Conservation (phyloP, 1,284 basidiomycete genomes). For the Ustilago xerochloae region DNA sequence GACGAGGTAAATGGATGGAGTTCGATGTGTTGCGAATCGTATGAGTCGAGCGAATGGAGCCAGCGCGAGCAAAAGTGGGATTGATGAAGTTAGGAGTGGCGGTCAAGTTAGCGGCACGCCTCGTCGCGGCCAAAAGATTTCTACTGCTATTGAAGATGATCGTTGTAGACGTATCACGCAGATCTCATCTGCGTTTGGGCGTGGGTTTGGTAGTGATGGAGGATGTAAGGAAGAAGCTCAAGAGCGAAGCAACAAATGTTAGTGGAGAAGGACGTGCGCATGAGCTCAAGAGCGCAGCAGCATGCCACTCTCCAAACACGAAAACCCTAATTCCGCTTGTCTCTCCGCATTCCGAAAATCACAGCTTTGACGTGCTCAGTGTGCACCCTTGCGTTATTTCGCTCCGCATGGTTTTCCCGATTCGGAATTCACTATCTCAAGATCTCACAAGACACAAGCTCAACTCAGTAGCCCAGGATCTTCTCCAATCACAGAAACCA, state of each 20-base stretch:
- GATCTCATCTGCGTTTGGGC: background rate
- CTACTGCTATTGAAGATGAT: background rate
- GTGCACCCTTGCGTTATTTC: constrained; percentile 25
- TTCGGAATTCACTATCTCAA: background rate
- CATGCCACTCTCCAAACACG: background rate
- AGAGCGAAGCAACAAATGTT: background rate
- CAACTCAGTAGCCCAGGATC: background rate
- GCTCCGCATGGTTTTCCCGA: too few species aligned
- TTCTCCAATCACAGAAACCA: background rate
- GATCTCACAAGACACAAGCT: background rate
- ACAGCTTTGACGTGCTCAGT: constrained; percentile 27
- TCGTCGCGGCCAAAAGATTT: background rate
- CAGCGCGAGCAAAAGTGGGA: background rate
- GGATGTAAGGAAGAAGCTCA: background rate
- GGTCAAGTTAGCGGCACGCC: background rate
- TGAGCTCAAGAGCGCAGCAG: background rate
- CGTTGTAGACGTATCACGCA: background rate
- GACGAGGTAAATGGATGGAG: background rate
- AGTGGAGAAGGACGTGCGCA: background rate
- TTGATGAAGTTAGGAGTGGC: background rate
- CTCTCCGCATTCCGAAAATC: constrained; percentile 19
- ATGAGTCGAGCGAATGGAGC: background rate
- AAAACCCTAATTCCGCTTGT: background rate
- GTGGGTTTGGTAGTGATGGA: background rate
- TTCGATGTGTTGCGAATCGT: background rate